Evolutionary conservation across 2,329 filamentous ascomycete genomes (phyloP).

Genomic region (Talaromyces marneffei): DNA sequence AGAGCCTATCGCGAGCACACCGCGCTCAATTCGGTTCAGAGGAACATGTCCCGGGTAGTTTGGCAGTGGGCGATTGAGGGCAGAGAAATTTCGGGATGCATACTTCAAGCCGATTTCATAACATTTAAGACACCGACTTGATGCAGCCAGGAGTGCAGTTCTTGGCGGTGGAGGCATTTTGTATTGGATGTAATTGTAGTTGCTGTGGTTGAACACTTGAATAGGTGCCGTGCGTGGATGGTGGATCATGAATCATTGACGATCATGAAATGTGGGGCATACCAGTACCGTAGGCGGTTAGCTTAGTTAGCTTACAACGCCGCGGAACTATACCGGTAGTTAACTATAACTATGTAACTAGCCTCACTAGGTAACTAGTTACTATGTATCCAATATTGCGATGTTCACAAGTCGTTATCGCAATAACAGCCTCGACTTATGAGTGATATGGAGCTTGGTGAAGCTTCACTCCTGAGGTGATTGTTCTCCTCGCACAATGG

Average conservation of each 20-base stretch:
- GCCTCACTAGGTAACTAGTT: background rate
- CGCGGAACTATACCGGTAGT: too few species aligned
- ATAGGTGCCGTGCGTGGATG: background rate
- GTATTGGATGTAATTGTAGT: background rate
- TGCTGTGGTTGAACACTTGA: background rate
- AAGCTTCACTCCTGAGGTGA: background rate
- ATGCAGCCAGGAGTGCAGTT: background rate
- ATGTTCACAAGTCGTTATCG: background rate
- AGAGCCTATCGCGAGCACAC: slow-evolving; percentile 60
- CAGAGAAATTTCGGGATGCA: slow-evolving; percentile 57
- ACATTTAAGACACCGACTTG: background rate
- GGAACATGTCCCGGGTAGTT: slow-evolving; percentile 93
- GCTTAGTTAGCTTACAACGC: background rate
- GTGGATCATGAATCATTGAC: background rate
- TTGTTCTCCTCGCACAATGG: background rate
- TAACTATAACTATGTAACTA: too few species aligned
- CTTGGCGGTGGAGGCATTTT: background rate
- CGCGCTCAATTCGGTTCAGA: slow-evolving; percentile 69
- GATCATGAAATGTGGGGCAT: background rate
- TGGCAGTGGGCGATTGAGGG: slow-evolving; percentile 74
- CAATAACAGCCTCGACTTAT: background rate
- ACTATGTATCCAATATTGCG: too few species aligned
- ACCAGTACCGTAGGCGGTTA: background rate
- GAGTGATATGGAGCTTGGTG: background rate
- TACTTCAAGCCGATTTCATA: background rate